These are phyloP conservation scores for Phycomyces blakesleeanus DNA, from an alignment of 192 early-diverging fungal species.

Conservation along the genomic window DNA sequence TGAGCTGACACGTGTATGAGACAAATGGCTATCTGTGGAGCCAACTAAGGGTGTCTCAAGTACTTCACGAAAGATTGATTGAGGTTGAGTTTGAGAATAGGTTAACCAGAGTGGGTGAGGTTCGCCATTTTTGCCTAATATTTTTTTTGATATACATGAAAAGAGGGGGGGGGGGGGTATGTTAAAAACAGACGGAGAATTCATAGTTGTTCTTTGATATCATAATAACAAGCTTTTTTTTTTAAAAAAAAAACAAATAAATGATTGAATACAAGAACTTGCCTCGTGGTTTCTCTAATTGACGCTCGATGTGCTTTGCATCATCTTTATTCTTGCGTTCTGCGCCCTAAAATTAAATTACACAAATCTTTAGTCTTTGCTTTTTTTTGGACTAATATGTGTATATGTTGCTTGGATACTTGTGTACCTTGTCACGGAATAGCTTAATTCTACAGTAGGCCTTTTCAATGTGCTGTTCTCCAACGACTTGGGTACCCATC, in stretches of 20 bases:
- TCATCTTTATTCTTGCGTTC: slow-evolving; percentile 81
- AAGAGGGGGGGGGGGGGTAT: too few relatives aligned
- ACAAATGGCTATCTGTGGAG: background rate
- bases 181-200: too few relatives aligned
- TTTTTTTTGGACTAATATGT: too few relatives aligned
- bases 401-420: too few relatives aligned
- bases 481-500: slow-evolving; percentile 33
- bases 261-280: background rate
- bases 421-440: slow-evolving; percentile 72
- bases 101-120: slow-evolving; percentile 44
- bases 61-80: slow-evolving; percentile 30
- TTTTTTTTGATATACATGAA: too few relatives aligned
- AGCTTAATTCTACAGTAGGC: slow-evolving; percentile 63
- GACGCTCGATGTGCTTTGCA: slow-evolving; percentile 64
- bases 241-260: too few relatives aligned
- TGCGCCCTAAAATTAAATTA: slow-evolving; percentile 64
- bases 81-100: slow-evolving; percentile 24
- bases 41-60: background rate
- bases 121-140: slow-evolving; percentile 41
- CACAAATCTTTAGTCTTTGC: too few relatives aligned
- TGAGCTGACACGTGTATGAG: background rate
- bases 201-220: too few relatives aligned
- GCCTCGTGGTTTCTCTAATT: slow-evolving; percentile 59
- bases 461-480: slow-evolving; percentile 42
- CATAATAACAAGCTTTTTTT: too few relatives aligned